A percentile compares a stretch with the other conserved stretches of the same genome.
These are phyloP conservation scores for Fusarium sp. DNA, from an alignment of 2,329 filamentous ascomycete species.

Conservation along the genomic window DNA sequence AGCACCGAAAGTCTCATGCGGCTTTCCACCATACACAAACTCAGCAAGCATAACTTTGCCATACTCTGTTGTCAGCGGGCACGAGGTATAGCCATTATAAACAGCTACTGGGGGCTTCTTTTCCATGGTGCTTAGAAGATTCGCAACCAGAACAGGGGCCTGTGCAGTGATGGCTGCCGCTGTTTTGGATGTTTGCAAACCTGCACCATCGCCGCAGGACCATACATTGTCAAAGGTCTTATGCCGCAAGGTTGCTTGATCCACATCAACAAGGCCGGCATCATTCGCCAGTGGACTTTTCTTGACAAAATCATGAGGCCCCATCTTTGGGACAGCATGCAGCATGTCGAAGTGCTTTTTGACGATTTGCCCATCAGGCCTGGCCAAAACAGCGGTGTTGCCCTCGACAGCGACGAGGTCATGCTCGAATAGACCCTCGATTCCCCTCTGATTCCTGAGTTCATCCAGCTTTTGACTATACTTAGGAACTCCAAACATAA, in stretches of 20 bases:
- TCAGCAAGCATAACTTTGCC: constrained; percentile 72
- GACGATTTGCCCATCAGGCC: constrained; percentile 57
- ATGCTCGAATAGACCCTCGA: constrained; percentile 69
- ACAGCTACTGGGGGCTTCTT: constrained; percentile 50
- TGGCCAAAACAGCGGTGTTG: constrained; percentile 62
- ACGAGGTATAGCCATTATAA: constrained; percentile 68
- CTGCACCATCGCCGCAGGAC: constrained; percentile 68
- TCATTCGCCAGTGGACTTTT: constrained; percentile 64
- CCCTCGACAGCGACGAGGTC: constrained; percentile 65
- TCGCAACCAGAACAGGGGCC: constrained; percentile 61
- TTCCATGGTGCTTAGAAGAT: constrained; percentile 59
- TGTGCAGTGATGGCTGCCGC: constrained; percentile 64
- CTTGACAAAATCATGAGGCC: constrained; percentile 64
- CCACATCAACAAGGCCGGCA: constrained; percentile 68
- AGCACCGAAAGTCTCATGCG: constrained; percentile 70
- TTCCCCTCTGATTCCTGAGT: constrained; percentile 63
- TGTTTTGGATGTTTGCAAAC: constrained; percentile 67
- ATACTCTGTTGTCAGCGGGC: constrained; percentile 65
- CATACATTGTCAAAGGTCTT: constrained; percentile 66
- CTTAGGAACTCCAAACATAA: constrained; percentile 71
- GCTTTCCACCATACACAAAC: constrained; percentile 72
- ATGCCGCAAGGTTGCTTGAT: constrained; percentile 63
- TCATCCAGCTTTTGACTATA: constrained; percentile 65
- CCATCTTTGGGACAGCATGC: constrained; percentile 69
- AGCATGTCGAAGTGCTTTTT: constrained; percentile 63